Conservation (phyloP, 2,329 filamentous ascomycete species). For the Phyllosticta capitalensis region DNA sequence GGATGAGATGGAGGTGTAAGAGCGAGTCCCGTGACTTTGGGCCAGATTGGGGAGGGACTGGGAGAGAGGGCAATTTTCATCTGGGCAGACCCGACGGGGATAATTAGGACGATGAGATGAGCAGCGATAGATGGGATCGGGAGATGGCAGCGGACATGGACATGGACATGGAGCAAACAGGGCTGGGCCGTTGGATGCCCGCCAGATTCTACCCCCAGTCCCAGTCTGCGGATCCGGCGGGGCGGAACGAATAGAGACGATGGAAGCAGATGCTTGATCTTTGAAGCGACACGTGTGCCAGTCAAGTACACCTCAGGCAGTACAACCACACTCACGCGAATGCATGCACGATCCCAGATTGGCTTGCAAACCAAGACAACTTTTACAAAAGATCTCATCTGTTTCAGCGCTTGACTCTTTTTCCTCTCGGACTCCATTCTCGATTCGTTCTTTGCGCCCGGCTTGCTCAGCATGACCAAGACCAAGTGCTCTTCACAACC, state of each 20-base stretch:
- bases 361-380: too few species aligned
- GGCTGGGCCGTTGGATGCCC: background rate
- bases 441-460: background rate
- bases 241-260: slow-evolving; percentile 2
- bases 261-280: background rate
- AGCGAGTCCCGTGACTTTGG: slow-evolving; percentile 1
- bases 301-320: too few species aligned
- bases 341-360: too few species aligned
- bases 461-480: too few species aligned
- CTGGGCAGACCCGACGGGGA: slow-evolving; percentile 14
- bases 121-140: slow-evolving; percentile 24
- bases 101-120: slow-evolving; percentile 14
- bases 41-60: background rate
- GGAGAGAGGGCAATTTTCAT: slow-evolving; percentile 8
- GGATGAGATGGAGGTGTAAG: too few species aligned
- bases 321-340: too few species aligned
- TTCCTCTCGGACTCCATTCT: too few species aligned
- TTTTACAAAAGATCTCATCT: too few species aligned
- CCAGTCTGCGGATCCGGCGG: slow-evolving; percentile 2
- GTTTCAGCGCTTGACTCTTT: too few species aligned
- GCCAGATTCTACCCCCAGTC: too few species aligned
- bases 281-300: slow-evolving; percentile 9
- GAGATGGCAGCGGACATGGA: slow-evolving; percentile 29
- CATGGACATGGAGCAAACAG: background rate
- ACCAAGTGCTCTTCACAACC: background rate